Conservation (phyloP, 768 basidiomycete genomes). For the Lactarius hengduanensis region DNA sequence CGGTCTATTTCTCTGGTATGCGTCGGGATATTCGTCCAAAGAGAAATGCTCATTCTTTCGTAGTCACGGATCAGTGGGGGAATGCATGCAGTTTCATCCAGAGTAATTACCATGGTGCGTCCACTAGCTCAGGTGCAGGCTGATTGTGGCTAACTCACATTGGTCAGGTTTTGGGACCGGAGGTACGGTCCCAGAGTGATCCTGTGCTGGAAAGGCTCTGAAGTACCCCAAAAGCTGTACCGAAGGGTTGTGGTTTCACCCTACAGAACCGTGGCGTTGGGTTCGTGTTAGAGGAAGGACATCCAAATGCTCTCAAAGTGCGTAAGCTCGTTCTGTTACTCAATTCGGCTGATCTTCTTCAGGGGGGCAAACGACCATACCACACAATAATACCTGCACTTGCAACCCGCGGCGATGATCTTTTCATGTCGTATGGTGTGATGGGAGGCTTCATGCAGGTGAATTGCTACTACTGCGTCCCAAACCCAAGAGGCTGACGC, state of each 20-base stretch:
- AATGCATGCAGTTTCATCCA: conserved; percentile 90
- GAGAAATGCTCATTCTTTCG: neutral
- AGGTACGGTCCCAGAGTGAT: conserved; percentile 42
- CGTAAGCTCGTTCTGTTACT: conserved; percentile 8
- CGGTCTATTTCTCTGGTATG: conserved; percentile 87
- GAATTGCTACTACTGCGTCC: conserved; percentile 2
- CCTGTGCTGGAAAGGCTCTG: neutral
- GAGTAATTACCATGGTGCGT: conserved; percentile 78
- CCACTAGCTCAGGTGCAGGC: neutral
- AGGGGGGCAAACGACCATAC: conserved; percentile 85
- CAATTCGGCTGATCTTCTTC: neutral
- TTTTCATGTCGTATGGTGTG: conserved; percentile 87
- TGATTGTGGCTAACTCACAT: neutral
- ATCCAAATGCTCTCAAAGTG: conserved; percentile 83
- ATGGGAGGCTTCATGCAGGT: conserved; percentile 94
- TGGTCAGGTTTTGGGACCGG: conserved; percentile 81
- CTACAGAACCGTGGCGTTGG: conserved; percentile 91
- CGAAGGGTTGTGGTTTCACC: conserved; percentile 93
- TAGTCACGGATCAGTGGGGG: conserved; percentile 83
- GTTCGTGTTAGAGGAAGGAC: conserved; percentile 75
- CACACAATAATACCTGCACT: conserved; percentile 95
- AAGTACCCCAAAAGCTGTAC: conserved; percentile 57
- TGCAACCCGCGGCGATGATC: conserved; percentile 71
- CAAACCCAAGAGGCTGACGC: conserved; percentile 4
- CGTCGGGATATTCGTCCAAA: neutral